Percentiles rank a stretch among this genome's conserved stretches.
These are phyloP conservation scores for Beauveria sp. DNA, from an alignment of 2,329 filamentous ascomycete genomes.

Conservation along the genomic window DNA sequence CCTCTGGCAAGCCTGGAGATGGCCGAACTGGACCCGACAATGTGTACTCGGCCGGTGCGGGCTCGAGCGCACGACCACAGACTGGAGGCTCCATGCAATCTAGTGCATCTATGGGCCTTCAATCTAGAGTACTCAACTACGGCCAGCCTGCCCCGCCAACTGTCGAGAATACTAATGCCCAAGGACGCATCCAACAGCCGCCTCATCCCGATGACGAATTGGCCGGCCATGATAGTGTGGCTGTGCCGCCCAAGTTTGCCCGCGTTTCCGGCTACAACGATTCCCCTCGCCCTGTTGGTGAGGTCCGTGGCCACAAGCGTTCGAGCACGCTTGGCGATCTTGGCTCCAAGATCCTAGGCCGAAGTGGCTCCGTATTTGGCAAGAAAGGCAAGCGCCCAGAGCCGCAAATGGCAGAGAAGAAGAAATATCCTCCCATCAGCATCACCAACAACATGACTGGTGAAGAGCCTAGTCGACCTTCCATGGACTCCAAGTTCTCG, in stretches of 20 bases:
- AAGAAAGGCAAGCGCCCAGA: conserved; percentile 42
- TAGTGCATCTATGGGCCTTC: conserved; percentile 54
- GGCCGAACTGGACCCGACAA: conserved; percentile 31
- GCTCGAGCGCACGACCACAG: conserved; percentile 54
- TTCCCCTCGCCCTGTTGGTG: conserved; percentile 36
- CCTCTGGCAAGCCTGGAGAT: not conserved
- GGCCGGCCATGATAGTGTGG: conserved; percentile 50
- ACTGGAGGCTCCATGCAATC: conserved; percentile 78
- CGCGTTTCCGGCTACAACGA: conserved; percentile 50
- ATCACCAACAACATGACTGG: conserved; percentile 67
- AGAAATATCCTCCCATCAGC: conserved; percentile 81
- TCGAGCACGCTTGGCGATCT: conserved; percentile 74
- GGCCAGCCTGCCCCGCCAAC: conserved; percentile 82
- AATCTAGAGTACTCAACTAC: conserved; percentile 57
- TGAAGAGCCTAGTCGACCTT: conserved; percentile 49
- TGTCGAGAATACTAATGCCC: conserved; percentile 79
- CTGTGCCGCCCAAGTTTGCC: conserved; percentile 51
- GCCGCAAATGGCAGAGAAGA: conserved; percentile 54
- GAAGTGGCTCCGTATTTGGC: conserved; percentile 76
- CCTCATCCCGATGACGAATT: conserved; percentile 53
- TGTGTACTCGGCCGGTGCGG: conserved; percentile 33
- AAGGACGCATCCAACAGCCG: conserved; percentile 84
- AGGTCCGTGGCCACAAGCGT: conserved; percentile 53
- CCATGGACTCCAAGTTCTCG: conserved; percentile 60
- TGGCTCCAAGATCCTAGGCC: conserved; percentile 75